A percentile compares a stretch with the other conserved stretches of the same genome.
phyloP scores from a whole-genome alignment of 2,329 filamentous ascomycete genomes.

The Colletotrichum viniferum region DNA sequence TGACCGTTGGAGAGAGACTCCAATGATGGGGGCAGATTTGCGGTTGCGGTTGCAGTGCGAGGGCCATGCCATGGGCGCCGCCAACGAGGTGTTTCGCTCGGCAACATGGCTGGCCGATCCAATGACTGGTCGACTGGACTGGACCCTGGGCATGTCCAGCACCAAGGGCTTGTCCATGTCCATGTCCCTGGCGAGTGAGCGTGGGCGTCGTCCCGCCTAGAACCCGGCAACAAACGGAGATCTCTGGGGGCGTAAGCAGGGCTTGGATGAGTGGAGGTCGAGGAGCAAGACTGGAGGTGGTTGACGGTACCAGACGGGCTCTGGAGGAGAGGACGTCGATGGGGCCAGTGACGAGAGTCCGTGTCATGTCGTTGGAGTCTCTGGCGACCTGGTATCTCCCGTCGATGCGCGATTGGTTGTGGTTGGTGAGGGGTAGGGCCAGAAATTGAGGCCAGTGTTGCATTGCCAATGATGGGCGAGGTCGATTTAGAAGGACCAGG shows the following conservation, averaged over 20 bases:
- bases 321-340: background rate
- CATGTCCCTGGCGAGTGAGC: background rate
- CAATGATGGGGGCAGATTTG: background rate
- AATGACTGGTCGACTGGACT: background rate
- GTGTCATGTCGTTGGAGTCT: slow-evolving; percentile 13
- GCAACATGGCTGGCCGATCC: background rate
- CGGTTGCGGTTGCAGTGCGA: background rate
- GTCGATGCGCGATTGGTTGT: slow-evolving; percentile 5
- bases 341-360: slow-evolving; percentile 3
- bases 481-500: background rate
- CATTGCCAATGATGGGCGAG: slow-evolving; percentile 7
- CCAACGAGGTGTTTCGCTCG: background rate
- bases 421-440: slow-evolving; percentile 10
- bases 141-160: background rate
- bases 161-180: background rate
- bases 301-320: background rate
- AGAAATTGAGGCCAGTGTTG: slow-evolving; percentile 9
- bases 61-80: background rate
- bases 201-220: background rate
- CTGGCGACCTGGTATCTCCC: slow-evolving; percentile 6
- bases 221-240: slow-evolving; percentile 15
- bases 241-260: background rate
- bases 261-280: background rate
- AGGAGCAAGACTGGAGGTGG: background rate
- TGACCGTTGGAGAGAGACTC: background rate